phyloP scores from a whole-genome alignment of 441 rosid genomes.

The Pelargonium fulgidum region DNA sequence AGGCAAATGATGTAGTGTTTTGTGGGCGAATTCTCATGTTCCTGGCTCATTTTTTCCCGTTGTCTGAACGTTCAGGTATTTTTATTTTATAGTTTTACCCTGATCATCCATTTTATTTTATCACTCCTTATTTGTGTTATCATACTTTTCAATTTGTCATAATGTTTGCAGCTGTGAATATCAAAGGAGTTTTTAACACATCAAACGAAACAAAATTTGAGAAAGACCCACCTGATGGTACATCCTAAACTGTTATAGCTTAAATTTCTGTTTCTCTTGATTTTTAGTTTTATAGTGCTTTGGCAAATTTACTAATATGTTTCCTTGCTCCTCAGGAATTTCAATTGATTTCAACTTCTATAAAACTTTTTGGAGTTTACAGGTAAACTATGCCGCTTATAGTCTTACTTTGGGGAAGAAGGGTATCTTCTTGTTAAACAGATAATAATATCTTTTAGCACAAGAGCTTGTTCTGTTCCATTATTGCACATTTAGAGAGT shows the following conservation, averaged over 20 bases:
- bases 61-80: constrained; percentile 93
- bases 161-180: constrained; percentile 81
- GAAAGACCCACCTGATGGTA: constrained; percentile 87
- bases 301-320: constrained; percentile 2
- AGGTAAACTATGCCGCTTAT: constrained; percentile 40
- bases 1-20: constrained; percentile 96
- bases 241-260: constrained; percentile 11
- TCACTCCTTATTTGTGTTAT: background rate
- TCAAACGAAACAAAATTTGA: constrained; percentile 93
- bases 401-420: background rate
- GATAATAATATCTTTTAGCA: too few relatives aligned
- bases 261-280: constrained; percentile 12
- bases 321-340: constrained; percentile 47
- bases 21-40: constrained; percentile 97
- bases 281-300: constrained; percentile 5
- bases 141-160: constrained; percentile 10
- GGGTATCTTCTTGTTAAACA: background rate
- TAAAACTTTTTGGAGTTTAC: constrained; percentile 94
- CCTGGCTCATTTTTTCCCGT: constrained; percentile 87
- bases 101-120: background rate
- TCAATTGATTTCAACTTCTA: constrained; percentile 94
- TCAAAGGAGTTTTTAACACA: constrained; percentile 92
- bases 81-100: background rate
- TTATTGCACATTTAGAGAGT: too few relatives aligned
- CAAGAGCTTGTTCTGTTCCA: too few relatives aligned